These are phyloP conservation scores for Hypoxylon lenormandii DNA, from an alignment of 495 filamentous ascomycete genomes.

Conservation along the genomic window DNA sequence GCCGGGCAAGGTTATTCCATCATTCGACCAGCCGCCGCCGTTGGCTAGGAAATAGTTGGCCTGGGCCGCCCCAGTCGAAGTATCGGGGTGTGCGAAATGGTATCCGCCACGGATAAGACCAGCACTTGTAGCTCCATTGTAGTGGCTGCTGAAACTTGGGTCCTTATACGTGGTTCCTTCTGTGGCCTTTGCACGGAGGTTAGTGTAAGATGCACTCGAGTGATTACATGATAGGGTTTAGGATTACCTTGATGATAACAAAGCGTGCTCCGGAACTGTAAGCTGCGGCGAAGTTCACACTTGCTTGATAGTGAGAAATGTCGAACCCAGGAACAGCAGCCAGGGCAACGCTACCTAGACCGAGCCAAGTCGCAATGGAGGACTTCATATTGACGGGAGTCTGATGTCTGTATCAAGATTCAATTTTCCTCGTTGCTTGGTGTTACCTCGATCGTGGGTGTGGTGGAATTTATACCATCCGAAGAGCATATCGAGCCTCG, in stretches of 20 bases:
- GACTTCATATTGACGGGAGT: constrained; percentile 30
- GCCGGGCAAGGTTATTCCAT: constrained; percentile 73
- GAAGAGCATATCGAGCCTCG: not conserved
- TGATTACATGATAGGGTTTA: not conserved
- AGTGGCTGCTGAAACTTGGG: constrained; percentile 67
- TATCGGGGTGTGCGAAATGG: constrained; percentile 71
- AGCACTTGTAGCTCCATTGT: constrained; percentile 65
- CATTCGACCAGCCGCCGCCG: constrained; percentile 72
- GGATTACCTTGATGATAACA: constrained; percentile 73
- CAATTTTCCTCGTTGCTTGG: not conserved
- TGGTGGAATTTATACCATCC: constrained; percentile 5
- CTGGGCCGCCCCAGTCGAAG: constrained; percentile 64
- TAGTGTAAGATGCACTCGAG: constrained; percentile 1
- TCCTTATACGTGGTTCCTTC: constrained; percentile 69
- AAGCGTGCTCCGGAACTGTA: constrained; percentile 71
- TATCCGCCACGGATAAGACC: constrained; percentile 72
- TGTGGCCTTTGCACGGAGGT: constrained; percentile 63
- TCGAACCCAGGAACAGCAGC: constrained; percentile 72
- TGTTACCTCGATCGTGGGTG: not conserved
- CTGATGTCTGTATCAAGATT: not conserved
- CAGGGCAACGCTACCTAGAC: constrained; percentile 50
- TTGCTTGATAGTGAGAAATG: constrained; percentile 71
- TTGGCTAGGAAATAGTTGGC: constrained; percentile 70
- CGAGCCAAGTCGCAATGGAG: constrained; percentile 18
- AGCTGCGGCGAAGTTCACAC: constrained; percentile 67